phyloP scores from a whole-genome alignment of 2,329 filamentous ascomycete species.

The Fusarium veterinarium region DNA sequence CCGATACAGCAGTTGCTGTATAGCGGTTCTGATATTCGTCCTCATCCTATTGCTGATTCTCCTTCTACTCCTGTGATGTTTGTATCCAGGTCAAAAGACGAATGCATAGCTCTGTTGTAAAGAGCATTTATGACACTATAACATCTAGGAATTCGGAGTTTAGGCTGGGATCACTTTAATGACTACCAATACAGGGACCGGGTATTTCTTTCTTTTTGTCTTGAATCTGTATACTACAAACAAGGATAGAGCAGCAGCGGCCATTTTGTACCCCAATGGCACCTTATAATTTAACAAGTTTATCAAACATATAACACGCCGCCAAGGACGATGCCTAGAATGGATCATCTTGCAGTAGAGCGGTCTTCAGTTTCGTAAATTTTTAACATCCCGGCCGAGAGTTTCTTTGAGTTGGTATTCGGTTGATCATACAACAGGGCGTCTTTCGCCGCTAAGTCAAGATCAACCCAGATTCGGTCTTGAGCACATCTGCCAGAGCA shows the following conservation, averaged over 20 bases:
- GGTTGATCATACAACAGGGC: neutral
- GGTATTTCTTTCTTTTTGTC: constrained; percentile 25
- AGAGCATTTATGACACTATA: constrained; percentile 28
- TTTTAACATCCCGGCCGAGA: constrained; percentile 10
- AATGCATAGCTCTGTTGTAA: neutral
- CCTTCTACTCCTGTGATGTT: constrained; percentile 68
- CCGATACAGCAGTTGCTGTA: constrained; percentile 87
- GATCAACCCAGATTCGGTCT: constrained; percentile 61
- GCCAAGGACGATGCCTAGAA: constrained; percentile 1
- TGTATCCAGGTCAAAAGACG: neutral
- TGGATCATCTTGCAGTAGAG: constrained; percentile 10
- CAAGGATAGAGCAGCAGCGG: constrained; percentile 34
- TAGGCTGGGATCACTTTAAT: constrained; percentile 21
- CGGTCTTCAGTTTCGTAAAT: constrained; percentile 20
- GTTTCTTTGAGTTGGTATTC: neutral
- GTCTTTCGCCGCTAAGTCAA: constrained; percentile 50
- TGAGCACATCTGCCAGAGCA: constrained; percentile 66
- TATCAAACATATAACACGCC: constrained; percentile 34
- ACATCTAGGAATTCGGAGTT: constrained; percentile 37
- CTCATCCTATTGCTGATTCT: constrained; percentile 88
- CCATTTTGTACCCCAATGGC: constrained; percentile 18
- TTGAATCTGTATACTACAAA: constrained; percentile 42
- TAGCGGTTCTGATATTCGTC: constrained; percentile 87
- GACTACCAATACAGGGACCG: constrained; percentile 16
- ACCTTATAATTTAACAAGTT: constrained; percentile 39